Evolutionary conservation across 2,329 filamentous ascomycete genomes (phyloP).

Genomic region (Apiospora hydei): DNA sequence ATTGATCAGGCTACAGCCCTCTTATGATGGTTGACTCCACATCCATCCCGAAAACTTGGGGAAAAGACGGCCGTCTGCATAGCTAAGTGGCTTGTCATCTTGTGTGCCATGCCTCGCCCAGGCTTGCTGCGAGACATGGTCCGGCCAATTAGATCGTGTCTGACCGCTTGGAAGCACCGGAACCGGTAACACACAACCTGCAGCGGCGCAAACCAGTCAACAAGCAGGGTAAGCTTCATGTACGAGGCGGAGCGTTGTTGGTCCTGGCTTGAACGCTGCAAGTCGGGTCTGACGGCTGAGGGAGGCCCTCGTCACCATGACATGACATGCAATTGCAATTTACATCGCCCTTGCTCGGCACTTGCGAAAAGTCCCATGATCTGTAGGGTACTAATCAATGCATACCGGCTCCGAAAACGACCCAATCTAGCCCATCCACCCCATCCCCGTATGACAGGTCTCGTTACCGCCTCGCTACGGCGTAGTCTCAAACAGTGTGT

Average conservation of each 20-base stretch:
- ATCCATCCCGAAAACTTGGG: neutral
- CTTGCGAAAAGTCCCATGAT: neutral
- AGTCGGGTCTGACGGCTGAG: neutral
- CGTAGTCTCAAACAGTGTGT: neutral
- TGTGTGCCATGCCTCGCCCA: neutral
- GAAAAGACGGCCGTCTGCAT: neutral
- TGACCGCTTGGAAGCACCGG: conserved; percentile 8
- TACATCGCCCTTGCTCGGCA: neutral
- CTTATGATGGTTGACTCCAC: neutral
- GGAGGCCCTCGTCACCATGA: neutral
- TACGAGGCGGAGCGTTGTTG: neutral
- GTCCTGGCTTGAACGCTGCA: neutral
- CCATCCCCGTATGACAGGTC: neutral
- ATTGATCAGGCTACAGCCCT: neutral
- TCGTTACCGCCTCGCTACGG: neutral
- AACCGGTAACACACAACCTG: neutral
- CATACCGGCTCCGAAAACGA: neutral
- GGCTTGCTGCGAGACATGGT: neutral
- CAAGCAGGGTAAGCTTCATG: neutral
- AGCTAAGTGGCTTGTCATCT: neutral
- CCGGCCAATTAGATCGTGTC: neutral
- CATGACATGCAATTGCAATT: neutral
- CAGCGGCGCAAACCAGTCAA: neutral
- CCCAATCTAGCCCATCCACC: no score
- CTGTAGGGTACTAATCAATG: neutral